These are phyloP conservation scores for Entrophospora sp. DNA, from an alignment of 192 early-diverging fungal species.

Conservation along the genomic window DNA sequence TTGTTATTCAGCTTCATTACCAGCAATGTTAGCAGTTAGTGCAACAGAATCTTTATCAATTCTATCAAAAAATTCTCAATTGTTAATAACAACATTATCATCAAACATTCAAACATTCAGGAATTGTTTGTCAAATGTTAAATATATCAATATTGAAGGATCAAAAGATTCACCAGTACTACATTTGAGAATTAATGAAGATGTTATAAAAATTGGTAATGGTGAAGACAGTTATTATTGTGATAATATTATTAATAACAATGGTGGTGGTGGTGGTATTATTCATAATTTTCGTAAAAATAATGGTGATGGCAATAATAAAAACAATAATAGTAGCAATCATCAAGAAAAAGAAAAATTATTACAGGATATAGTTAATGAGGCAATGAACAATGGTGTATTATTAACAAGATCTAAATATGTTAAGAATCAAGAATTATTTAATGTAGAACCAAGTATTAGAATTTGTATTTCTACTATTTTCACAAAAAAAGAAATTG, in stretches of 20 bases:
- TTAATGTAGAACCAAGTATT: conserved; percentile 69
- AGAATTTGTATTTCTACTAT: conserved; percentile 67
- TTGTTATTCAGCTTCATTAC: conserved; percentile 89
- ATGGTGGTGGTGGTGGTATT: too few relatives aligned
- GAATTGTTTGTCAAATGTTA: conserved; percentile 41
- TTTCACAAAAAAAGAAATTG: conserved; percentile 73
- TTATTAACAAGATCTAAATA: conserved; percentile 83
- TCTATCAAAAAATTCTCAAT: conserved; percentile 37
- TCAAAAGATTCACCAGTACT: conserved; percentile 56
- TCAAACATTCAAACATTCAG: conserved; percentile 61
- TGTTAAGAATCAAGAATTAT: conserved; percentile 70
- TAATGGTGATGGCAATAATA: too few relatives aligned
- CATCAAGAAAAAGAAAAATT: conserved; percentile 68
- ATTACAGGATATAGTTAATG: conserved; percentile 74
- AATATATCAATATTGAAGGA: conserved; percentile 42
- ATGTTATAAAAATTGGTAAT: conserved; percentile 12
- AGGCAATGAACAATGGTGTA: conserved; percentile 64
- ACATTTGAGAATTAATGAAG: conserved; percentile 58
- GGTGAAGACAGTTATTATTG: too few relatives aligned
- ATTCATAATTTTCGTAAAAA: too few relatives aligned
- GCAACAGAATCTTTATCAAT: conserved; percentile 73
- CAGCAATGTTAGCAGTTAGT: conserved; percentile 83
- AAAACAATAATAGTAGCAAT: too few relatives aligned
- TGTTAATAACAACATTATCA: conserved; percentile 46
- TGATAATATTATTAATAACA: too few relatives aligned